These are phyloP conservation scores for Aureobasidium lini DNA, from an alignment of 2,329 filamentous ascomycete genomes.

Conservation along the genomic window DNA sequence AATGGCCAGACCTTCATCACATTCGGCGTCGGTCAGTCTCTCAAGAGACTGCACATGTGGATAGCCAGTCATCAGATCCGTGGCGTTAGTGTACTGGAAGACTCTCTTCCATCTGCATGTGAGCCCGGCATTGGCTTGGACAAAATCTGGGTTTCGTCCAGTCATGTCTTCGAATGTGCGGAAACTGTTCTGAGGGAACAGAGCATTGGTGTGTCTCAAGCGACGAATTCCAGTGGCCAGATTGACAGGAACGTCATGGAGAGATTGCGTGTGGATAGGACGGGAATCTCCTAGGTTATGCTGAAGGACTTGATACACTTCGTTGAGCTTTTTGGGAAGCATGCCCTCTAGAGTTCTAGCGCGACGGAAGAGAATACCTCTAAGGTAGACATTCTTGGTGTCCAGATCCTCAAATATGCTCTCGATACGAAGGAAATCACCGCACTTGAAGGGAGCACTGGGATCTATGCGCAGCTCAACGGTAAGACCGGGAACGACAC, in stretches of 20 bases:
- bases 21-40: slow-evolving; percentile 5
- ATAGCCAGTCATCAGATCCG: neutral
- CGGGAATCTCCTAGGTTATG: slow-evolving; percentile 22
- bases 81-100: slow-evolving; percentile 21
- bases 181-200: slow-evolving; percentile 32
- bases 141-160: slow-evolving; percentile 12
- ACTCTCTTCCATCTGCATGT: slow-evolving; percentile 48
- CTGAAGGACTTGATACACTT: slow-evolving; percentile 38
- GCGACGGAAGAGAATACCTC: slow-evolving; percentile 32
- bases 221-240: slow-evolving; percentile 14
- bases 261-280: neutral
- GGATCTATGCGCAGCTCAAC: slow-evolving; percentile 31
- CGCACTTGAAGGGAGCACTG: slow-evolving; percentile 12
- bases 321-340: slow-evolving; percentile 34
- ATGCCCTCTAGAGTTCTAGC: slow-evolving; percentile 27
- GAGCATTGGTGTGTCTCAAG: slow-evolving; percentile 47
- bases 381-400: slow-evolving; percentile 25
- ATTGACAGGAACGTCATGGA: slow-evolving; percentile 17
- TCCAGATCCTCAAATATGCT: slow-evolving; percentile 27
- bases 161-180: neutral
- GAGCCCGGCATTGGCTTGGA: slow-evolving; percentile 32
- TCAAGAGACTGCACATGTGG: neutral
- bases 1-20: neutral
- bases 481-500: slow-evolving; percentile 10
- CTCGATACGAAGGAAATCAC: slow-evolving; percentile 35